Percentiles rank a stretch among this genome's conserved stretches.
phyloP scores from a whole-genome alignment of 305 asterid species.

The Fraxinus baroniana region DNA sequence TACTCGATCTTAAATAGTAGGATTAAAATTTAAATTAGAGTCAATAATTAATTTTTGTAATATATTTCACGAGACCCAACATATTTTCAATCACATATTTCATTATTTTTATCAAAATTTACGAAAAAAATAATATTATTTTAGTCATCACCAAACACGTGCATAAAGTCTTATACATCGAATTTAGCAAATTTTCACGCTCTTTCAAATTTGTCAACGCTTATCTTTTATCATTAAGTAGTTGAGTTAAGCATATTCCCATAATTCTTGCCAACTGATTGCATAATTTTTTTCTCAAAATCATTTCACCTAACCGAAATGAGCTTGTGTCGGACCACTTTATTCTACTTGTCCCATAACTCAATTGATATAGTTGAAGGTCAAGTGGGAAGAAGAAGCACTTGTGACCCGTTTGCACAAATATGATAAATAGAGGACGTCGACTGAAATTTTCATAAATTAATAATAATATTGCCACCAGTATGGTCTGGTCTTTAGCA shows the following conservation, averaged over 20 bases:
- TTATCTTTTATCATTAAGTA: not conserved
- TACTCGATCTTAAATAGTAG: too few relatives aligned
- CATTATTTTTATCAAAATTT: too few relatives aligned
- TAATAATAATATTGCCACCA: not conserved
- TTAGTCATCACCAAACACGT: too few relatives aligned
- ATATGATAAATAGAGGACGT: too few relatives aligned
- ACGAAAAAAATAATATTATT: too few relatives aligned
- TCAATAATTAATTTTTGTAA: too few relatives aligned
- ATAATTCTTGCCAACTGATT: not conserved
- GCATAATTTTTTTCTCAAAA: not conserved
- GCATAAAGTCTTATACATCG: too few relatives aligned
- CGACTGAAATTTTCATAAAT: not conserved
- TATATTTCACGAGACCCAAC: too few relatives aligned
- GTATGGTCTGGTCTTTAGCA: not conserved
- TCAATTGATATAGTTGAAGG: not conserved
- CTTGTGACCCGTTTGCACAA: not conserved
- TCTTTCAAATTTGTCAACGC: not conserved
- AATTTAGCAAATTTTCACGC: not conserved
- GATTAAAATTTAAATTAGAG: too few relatives aligned
- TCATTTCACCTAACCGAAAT: not conserved
- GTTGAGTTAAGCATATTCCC: not conserved
- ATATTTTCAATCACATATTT: too few relatives aligned
- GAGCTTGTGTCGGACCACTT: not conserved
- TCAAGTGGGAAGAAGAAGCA: not conserved
- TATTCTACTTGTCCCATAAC: not conserved